phyloP scores from a whole-genome alignment of 495 filamentous ascomycete species.

The Xeromyces bisporus region DNA sequence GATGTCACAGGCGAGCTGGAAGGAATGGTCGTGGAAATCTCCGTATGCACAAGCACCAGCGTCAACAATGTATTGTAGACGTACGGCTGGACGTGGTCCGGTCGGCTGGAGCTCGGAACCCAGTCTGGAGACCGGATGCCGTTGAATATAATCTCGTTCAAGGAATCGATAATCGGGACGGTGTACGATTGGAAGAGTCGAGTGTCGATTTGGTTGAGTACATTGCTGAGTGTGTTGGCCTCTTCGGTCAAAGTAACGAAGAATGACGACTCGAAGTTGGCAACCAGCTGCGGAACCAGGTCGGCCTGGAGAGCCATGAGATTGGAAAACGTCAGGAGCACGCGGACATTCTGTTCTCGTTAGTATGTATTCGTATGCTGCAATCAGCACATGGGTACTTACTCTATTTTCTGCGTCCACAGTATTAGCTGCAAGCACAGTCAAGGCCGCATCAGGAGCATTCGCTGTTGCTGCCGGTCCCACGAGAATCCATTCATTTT shows the following conservation, averaged over 20 bases:
- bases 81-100: constrained; percentile 66
- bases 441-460: constrained; percentile 14
- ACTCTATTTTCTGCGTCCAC: constrained; percentile 56
- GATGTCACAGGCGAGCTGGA: constrained; percentile 13
- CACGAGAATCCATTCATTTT: constrained; percentile 34
- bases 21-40: constrained; percentile 63
- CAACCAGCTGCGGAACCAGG: constrained; percentile 63
- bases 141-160: constrained; percentile 47
- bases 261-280: constrained; percentile 78
- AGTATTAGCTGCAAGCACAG: constrained; percentile 30
- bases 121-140: constrained; percentile 57
- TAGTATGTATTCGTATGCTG: constrained; percentile 3
- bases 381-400: constrained; percentile 17
- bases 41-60: constrained; percentile 79
- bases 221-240: constrained; percentile 72
- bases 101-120: constrained; percentile 45
- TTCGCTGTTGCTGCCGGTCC: constrained; percentile 13
- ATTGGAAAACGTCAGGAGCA: constrained; percentile 85
- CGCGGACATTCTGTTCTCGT: constrained; percentile 59
- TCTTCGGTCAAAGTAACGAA: constrained; percentile 84
- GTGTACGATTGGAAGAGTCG: constrained; percentile 86
- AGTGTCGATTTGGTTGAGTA: constrained; percentile 73
- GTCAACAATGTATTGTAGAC: constrained; percentile 69
- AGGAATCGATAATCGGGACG: constrained; percentile 42
- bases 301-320: constrained; percentile 61